Conservation (phyloP, 805 yeast species). For the Saturnispora zaruensis region DNA sequence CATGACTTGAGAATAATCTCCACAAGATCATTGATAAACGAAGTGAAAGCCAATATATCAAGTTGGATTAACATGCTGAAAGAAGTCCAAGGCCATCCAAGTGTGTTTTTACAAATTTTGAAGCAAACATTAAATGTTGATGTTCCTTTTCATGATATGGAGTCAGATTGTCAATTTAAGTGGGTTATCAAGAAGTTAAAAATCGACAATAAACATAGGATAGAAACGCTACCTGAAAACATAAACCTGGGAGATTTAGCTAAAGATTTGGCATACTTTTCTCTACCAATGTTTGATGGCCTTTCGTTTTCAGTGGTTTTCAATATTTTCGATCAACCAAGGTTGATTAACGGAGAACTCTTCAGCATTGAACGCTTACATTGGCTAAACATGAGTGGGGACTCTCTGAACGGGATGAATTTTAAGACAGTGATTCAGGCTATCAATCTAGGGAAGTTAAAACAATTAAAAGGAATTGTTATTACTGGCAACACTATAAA, state of each 20-base stretch:
- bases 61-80: not conserved
- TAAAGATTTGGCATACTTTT: slow-evolving; percentile 6
- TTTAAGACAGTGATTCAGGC: slow-evolving; percentile 9
- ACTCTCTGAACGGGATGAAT: not conserved
- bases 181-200: slow-evolving; percentile 11
- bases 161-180: slow-evolving; percentile 1
- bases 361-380: slow-evolving; percentile 7
- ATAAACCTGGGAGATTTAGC: slow-evolving; percentile 7
- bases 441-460: slow-evolving; percentile 9
- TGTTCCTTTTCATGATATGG: slow-evolving; percentile 2
- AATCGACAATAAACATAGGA: slow-evolving; percentile 5
- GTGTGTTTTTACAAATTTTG: slow-evolving; percentile 1
- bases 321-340: slow-evolving; percentile 4
- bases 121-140: not conserved
- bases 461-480: slow-evolving; percentile 6
- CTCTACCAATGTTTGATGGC: not conserved
- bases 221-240: slow-evolving; percentile 12
- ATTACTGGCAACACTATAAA: slow-evolving; percentile 9
- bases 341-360: slow-evolving; percentile 6
- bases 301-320: not conserved
- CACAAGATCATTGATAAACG: not conserved
- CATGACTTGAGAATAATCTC: not conserved
- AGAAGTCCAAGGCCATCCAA: slow-evolving; percentile 6
- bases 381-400: slow-evolving; percentile 10
- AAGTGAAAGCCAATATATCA: not conserved